Base-by-base conservation (phyloP, 2,329 filamentous ascomycete genomes). In the Fusarium sacchari region DNA sequence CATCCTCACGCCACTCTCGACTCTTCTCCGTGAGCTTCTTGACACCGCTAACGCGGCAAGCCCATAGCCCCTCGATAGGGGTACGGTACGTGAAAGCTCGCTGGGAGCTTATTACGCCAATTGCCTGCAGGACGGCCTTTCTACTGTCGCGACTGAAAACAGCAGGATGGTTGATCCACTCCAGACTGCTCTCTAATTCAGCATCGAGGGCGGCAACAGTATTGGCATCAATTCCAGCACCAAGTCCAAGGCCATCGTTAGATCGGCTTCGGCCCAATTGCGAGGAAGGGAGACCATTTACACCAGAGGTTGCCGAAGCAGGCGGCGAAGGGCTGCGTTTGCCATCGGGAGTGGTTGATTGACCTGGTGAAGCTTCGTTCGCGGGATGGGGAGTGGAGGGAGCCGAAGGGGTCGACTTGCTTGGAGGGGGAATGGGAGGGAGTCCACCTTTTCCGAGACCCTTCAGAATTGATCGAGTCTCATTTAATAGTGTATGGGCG, bases 121-220 rank as follows among this genome's bases (percentile, higher is more conserved):
- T 98, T 22, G 95, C 94, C 82, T 99, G 96, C 30, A 99, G 87
- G 5, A 99, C 95, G 9, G 96, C 94, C 85, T 99, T 99, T 78
- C 96, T 92, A 65, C 94, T 96, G 81, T 99, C 96, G 42, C 96
- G 91, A 14, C 93, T 92, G 80, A 99, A 99, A 5, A 98, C 94
- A 5, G 95, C 95, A 4, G 96, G 96, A 79, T 99, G 96, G 80
- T 93, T 95, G 82, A 99, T 98, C 96, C 96, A 99, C 83, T 99
- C 96, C 22, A 99, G 86, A 57, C 93, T 94, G 39, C 93, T 90
- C 81, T 97, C 94, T 39, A 99, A 89, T 82, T 99, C 96, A 2
- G 93, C 90, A 81, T 99, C 96, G 24, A 99, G 90, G 6, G 96
- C 95, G 30, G 90, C 87, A 78, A 98, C 96, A 0, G 94, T 96